phyloP scores from a whole-genome alignment of 73 alveolate genomes.

The Paramecium tetraurelia region DNA sequence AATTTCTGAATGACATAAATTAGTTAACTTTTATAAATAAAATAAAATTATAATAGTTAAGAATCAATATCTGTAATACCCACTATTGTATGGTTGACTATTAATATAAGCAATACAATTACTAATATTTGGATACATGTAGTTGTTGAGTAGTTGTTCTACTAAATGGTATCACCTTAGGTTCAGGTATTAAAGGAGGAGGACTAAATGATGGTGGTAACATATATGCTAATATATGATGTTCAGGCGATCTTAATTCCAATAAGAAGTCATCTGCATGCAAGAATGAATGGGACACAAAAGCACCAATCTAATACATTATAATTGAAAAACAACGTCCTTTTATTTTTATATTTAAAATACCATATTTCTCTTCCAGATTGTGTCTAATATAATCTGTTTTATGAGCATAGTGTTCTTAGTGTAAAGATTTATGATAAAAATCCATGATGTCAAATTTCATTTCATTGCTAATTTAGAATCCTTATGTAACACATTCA shows the following conservation, averaged over 20 bases:
- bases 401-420: constrained; percentile 22
- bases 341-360: background rate
- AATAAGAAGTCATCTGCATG: constrained; percentile 5
- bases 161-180: background rate
- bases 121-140: background rate
- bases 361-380: constrained; percentile 40
- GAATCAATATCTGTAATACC: background rate
- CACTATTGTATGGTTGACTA: background rate
- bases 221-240: constrained; percentile 30
- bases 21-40: background rate
- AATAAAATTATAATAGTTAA: background rate
- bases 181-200: constrained; percentile 17
- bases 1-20: background rate
- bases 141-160: background rate
- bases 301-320: background rate
- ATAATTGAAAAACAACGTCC: constrained; percentile 19
- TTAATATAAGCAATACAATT: background rate
- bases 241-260: background rate
- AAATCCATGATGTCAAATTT: background rate
- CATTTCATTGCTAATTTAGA: background rate
- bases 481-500: background rate
- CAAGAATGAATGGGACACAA: constrained; percentile 19
- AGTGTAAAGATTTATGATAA: background rate
- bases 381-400: constrained; percentile 21
- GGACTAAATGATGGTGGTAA: background rate